These are phyloP conservation scores for Candida maltosa DNA, from an alignment of 805 yeast species.

Conservation along the genomic window DNA sequence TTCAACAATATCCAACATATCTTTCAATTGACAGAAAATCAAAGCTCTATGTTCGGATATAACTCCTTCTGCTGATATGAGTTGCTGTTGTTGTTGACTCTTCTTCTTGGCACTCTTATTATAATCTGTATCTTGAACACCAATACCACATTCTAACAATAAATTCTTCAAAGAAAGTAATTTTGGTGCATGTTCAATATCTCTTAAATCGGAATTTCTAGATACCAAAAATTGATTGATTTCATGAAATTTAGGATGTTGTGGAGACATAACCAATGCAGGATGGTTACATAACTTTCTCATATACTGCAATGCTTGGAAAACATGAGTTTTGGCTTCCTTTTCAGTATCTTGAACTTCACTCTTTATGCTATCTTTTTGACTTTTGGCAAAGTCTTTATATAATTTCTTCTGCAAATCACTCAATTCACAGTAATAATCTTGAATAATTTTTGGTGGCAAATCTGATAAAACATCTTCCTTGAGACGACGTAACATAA, in stretches of 20 bases:
- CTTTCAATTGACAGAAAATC: conserved; percentile 93
- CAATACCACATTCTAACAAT: conserved; percentile 90
- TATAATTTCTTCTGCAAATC: conserved; percentile 85
- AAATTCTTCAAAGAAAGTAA: conserved; percentile 76
- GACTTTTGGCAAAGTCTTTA: conserved; percentile 84
- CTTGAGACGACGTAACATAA: conserved; percentile 90
- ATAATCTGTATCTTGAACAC: conserved; percentile 40
- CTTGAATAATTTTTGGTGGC: conserved; percentile 98
- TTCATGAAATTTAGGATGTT: conserved; percentile 77
- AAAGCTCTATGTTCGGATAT: conserved; percentile 94
- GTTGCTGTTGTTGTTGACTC: conserved; percentile 32
- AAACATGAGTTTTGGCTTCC: conserved; percentile 81
- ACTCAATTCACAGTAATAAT: conserved; percentile 93
- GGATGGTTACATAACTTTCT: conserved; percentile 97
- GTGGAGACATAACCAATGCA: conserved; percentile 75
- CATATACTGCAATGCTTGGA: conserved; percentile 97
- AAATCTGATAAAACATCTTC: conserved; percentile 94
- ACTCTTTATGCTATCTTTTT: conserved; percentile 65
- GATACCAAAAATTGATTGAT: conserved; percentile 59
- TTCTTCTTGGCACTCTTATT: conserved; percentile 26
- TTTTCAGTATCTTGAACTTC: conserved; percentile 46
- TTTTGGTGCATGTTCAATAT: conserved; percentile 88
- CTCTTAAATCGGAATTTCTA: conserved; percentile 59
- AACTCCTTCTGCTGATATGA: conserved; percentile 53
- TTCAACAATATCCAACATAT: conserved; percentile 96